Evolutionary conservation across 768 basidiomycete genomes (phyloP).

Genomic region (Podaxis pistillaris): DNA sequence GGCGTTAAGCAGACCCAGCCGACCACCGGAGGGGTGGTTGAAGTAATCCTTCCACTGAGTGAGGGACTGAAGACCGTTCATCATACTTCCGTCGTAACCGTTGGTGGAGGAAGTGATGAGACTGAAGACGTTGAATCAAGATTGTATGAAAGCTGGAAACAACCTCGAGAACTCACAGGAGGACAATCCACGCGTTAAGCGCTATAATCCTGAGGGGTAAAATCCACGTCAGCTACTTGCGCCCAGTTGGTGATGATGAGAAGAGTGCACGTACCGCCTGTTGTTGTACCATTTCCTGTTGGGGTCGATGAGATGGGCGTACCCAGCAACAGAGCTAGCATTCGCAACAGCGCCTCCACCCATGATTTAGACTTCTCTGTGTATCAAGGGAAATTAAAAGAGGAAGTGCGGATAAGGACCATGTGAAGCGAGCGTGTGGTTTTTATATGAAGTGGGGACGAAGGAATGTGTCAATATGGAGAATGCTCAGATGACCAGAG

Average conservation of each 20-base stretch:
- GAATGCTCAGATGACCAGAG: constrained; percentile 31
- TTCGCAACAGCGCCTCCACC: constrained; percentile 47
- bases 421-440: constrained; percentile 21
- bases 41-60: constrained; percentile 64
- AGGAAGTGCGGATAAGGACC: constrained; percentile 31
- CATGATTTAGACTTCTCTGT: constrained; percentile 40
- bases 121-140: constrained; percentile 27
- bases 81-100: constrained; percentile 77
- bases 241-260: not conserved
- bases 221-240: not conserved
- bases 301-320: constrained; percentile 60
- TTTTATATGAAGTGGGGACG: constrained; percentile 30
- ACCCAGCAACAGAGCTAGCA: constrained; percentile 33
- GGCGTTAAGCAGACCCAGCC: constrained; percentile 68
- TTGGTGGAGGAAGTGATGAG: constrained; percentile 76
- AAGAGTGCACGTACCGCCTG: constrained; percentile 45
- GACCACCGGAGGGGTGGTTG: constrained; percentile 51
- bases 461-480: constrained; percentile 21
- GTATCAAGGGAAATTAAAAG: constrained; percentile 22
- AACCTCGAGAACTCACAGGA: constrained; percentile 43
- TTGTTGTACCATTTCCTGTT: constrained; percentile 77
- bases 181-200: constrained; percentile 69
- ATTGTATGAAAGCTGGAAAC: not conserved
- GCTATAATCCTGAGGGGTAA: constrained; percentile 44
- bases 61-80: constrained; percentile 77